Evolutionary conservation across 345 rosid genomes (phyloP).

Genomic region (Corchorus olitorius): DNA sequence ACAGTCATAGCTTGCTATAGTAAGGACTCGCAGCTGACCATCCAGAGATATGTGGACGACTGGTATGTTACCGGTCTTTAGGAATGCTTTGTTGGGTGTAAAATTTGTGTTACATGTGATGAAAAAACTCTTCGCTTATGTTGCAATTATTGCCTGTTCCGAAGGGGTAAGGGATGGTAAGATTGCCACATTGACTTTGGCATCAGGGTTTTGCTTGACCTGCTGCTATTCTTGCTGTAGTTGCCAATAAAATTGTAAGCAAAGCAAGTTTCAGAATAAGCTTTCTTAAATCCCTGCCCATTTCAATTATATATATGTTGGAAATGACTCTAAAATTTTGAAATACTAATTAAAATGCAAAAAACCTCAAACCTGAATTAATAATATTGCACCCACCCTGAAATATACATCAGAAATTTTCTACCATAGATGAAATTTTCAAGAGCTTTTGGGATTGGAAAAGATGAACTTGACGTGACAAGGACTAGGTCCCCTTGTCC

Average conservation of each 20-base stretch:
- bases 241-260: background rate
- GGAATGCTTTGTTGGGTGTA: background rate
- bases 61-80: background rate
- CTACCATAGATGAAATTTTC: too few relatives aligned
- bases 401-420: too few relatives aligned
- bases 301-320: background rate
- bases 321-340: too few relatives aligned
- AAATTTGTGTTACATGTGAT: conserved; percentile 1
- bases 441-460: too few relatives aligned
- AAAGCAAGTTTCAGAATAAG: background rate
- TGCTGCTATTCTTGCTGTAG: background rate
- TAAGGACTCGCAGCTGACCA: conserved; percentile 16
- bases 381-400: too few relatives aligned
- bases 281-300: background rate
- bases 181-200: background rate
- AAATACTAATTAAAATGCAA: too few relatives aligned
- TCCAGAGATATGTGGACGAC: conserved; percentile 15
- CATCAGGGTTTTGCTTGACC: background rate
- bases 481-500: too few relatives aligned
- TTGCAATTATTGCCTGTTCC: conserved; percentile 15
- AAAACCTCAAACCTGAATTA: too few relatives aligned
- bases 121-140: background rate
- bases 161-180: conserved; percentile 29
- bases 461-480: too few relatives aligned
- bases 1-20: background rate